phyloP scores from a whole-genome alignment of 352 stramenopile species.

The Phytophthora pseudosyringae region DNA sequence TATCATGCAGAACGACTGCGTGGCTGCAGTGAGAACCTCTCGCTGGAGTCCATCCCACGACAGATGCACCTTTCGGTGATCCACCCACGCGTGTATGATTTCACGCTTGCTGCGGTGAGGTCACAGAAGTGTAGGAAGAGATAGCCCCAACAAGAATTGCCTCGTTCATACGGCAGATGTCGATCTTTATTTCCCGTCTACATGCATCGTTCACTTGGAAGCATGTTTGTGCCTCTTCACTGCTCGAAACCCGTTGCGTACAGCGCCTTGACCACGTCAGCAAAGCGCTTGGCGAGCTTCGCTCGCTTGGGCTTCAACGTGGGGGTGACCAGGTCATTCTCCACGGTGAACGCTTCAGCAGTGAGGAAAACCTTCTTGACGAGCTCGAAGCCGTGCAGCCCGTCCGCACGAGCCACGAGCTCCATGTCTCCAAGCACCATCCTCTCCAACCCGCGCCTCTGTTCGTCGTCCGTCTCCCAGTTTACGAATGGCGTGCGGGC shows the following conservation, averaged over 20 bases:
- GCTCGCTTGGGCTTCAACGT: conserved; percentile 96
- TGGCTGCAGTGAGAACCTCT: too few relatives aligned
- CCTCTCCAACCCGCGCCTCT: conserved; percentile 29
- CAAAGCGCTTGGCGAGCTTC: conserved; percentile 56
- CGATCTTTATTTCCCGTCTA: neutral
- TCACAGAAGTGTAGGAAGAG: too few relatives aligned
- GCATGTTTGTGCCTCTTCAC: neutral
- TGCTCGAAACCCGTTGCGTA: conserved; percentile 32
- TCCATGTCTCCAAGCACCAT: conserved; percentile 44
- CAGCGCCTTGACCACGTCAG: conserved; percentile 55
- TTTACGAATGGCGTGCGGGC: conserved; percentile 5
- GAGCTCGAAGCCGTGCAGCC: conserved; percentile 93
- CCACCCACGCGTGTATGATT: too few relatives aligned
- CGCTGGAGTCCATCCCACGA: too few relatives aligned
- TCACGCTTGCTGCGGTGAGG: too few relatives aligned
- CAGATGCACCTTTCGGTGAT: too few relatives aligned
- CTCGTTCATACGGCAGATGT: too few relatives aligned
- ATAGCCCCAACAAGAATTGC: too few relatives aligned
- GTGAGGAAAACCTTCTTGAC: conserved; percentile 90
- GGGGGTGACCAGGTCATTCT: conserved; percentile 94
- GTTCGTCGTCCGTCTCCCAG: conserved; percentile 15
- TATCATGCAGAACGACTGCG: neutral
- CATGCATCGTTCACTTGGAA: neutral
- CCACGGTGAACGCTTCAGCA: conserved; percentile 82
- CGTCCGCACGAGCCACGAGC: conserved; percentile 35